Base-by-base conservation (phyloP, 805 yeast species). In the Aciculoconidium aculeatum region DNA sequence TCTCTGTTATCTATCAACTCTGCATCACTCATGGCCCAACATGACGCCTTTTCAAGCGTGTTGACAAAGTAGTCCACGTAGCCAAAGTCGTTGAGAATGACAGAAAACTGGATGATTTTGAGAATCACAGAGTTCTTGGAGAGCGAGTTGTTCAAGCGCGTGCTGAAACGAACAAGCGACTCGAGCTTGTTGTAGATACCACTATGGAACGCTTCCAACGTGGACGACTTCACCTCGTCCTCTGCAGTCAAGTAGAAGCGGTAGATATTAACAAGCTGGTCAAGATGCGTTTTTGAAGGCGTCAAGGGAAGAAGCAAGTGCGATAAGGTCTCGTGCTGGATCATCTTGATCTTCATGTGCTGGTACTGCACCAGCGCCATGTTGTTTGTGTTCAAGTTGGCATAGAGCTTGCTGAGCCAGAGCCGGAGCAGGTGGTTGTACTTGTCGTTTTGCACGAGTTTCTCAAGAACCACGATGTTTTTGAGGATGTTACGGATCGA, bases 291-390 rank as follows among this genome's bases (percentile, higher is more conserved):
- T n/a, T 61, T 47, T 9, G 38, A 37, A 6, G 75, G 41, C 15
- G 60, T 56, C 2, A 51, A 44, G 0, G 75, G 61, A 15, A 32
- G 17, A 7, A 65, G 53, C 7, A 78, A 43, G 37, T 70, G 65
- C 8, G 78, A 70, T 26, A 82, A 51, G 0, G 84, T 71, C 45
- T 88, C 96, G 28, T 68, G 62, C 53, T 90, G 97, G 6, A 87
- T 54, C 57, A 79, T 77, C 46, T 81, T 84, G 41, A 86, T 71
- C 20, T 75, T 72, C 29, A 88, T 53, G 1, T 61, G 46, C 10
- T 66, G 52, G 49, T 70, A 86, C 25, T 75, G 71, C 6, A 51
- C 47, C 18, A 52, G 42, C 0, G 88, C 79, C 23, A 62, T 51
- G 2, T 68, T 49, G 17, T 63, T 62, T 7, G 75, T 60, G 27